Evolutionary conservation across 2,329 filamentous ascomycete species (phyloP).

Genomic region (Periconia macrospinosa): DNA sequence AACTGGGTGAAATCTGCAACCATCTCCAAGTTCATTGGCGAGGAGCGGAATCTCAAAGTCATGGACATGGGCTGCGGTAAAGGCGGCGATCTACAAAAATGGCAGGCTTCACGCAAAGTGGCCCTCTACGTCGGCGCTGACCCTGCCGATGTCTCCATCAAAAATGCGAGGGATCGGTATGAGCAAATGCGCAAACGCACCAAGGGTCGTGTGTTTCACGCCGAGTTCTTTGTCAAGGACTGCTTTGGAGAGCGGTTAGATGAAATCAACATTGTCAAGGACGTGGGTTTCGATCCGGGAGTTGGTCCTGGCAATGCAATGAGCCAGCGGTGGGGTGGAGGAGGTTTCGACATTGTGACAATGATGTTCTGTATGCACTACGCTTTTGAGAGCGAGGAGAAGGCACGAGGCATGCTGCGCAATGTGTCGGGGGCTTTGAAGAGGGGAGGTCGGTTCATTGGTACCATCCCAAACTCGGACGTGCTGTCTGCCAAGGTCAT

Average conservation of each 20-base stretch:
- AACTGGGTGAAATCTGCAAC: slow-evolving; percentile 99
- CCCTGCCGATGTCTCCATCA: slow-evolving; percentile 87
- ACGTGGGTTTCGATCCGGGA: slow-evolving; percentile 84
- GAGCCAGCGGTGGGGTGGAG: slow-evolving; percentile 69
- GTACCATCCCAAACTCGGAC: slow-evolving; percentile 96
- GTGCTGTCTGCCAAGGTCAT: slow-evolving; percentile 80
- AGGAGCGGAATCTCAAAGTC: slow-evolving; percentile 67
- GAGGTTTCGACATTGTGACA: slow-evolving; percentile 88
- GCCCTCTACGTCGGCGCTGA: slow-evolving; percentile 92
- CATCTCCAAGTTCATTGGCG: slow-evolving; percentile 81
- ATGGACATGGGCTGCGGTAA: slow-evolving; percentile 97
- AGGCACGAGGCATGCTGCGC: slow-evolving; percentile 86
- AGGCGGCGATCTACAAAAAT: slow-evolving; percentile 92
- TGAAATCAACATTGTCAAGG: slow-evolving; percentile 76
- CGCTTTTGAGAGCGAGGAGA: slow-evolving; percentile 89
- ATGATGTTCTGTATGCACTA: slow-evolving; percentile 99
- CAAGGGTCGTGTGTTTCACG: slow-evolving; percentile 70
- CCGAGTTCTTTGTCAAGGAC: slow-evolving; percentile 86
- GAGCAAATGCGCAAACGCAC: slow-evolving; percentile 66
- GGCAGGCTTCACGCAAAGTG: slow-evolving; percentile 89
- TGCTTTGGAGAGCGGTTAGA: slow-evolving; percentile 86
- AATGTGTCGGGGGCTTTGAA: slow-evolving; percentile 90
- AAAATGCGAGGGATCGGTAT: slow-evolving; percentile 86
- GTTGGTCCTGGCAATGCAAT: slow-evolving; percentile 61
- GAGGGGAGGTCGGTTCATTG: slow-evolving; percentile 92